Conservation (phyloP, 2,329 filamentous ascomycete genomes). For the Fusarium sp. region DNA sequence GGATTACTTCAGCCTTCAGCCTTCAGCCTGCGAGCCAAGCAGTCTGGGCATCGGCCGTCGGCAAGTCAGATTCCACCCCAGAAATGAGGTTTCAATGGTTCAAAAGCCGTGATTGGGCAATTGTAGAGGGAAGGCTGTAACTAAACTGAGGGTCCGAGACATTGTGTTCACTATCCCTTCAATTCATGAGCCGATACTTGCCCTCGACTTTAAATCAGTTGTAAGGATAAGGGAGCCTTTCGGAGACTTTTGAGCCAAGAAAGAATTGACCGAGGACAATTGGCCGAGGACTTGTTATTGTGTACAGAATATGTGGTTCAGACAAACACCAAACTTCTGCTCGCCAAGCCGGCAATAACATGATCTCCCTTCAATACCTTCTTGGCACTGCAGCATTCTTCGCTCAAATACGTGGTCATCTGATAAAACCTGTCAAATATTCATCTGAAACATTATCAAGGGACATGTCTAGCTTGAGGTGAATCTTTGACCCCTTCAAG, state of each 20-base stretch:
- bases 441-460: slow-evolving; percentile 17
- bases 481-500: background rate
- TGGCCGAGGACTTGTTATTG: background rate
- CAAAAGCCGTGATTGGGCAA: background rate
- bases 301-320: background rate
- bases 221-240: background rate
- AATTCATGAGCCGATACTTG: background rate
- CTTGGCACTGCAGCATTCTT: slow-evolving; percentile 5
- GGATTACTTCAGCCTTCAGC: background rate
- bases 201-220: background rate
- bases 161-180: slow-evolving; percentile 19
- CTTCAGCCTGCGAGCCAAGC: background rate
- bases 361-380: background rate
- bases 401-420: background rate
- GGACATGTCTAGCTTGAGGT: background rate
- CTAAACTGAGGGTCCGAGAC: slow-evolving; percentile 26
- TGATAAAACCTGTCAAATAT: background rate
- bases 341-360: background rate
- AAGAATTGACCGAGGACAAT: background rate
- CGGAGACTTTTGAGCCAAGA: background rate
- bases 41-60: slow-evolving; percentile 20
- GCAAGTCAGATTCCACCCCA: background rate
- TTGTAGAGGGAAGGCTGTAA: background rate
- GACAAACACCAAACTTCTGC: background rate
- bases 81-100: background rate